These are phyloP conservation scores for Skeletonema costatum DNA, from an alignment of 108 stramenopile genomes.

Conservation along the genomic window DNA sequence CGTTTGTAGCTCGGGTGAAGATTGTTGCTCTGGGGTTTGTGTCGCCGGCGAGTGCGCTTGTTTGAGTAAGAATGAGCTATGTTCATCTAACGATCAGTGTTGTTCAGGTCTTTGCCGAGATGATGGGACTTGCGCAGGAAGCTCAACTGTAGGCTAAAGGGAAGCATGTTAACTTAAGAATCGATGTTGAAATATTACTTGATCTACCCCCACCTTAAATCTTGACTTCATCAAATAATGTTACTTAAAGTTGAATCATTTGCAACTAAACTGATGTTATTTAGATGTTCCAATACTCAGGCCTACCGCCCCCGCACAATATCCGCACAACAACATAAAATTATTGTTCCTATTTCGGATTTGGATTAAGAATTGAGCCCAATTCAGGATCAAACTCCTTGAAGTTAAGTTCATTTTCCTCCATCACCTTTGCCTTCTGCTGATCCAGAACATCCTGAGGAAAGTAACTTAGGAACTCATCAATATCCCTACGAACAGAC, in stretches of 20 bases:
- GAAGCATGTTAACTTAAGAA: not conserved
- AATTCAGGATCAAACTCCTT: slow-evolving; percentile 78
- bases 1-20: not conserved
- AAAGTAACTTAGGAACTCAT: slow-evolving; percentile 79
- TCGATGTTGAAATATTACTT: too few species aligned
- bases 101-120: slow-evolving; percentile 4
- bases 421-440: slow-evolving; percentile 52
- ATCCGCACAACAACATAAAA: not conserved
- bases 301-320: not conserved
- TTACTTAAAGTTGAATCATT: not conserved
- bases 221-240: not conserved
- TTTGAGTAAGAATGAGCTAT: not conserved
- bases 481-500: slow-evolving; percentile 60
- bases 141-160: not conserved
- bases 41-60: slow-evolving; percentile 3
- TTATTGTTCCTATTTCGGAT: slow-evolving; percentile 24
- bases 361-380: slow-evolving; percentile 76
- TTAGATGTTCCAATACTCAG: not conserved
- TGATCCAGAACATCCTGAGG: slow-evolving; percentile 58
- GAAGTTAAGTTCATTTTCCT: slow-evolving; percentile 81
- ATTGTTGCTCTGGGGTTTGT: slow-evolving; percentile 13
- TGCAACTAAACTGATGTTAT: not conserved
- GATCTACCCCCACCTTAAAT: not conserved
- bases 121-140: not conserved
- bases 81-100: not conserved